These are phyloP conservation scores for Phytophthora tentaculata DNA, from an alignment of 352 stramenopile genomes.

Conservation along the genomic window DNA sequence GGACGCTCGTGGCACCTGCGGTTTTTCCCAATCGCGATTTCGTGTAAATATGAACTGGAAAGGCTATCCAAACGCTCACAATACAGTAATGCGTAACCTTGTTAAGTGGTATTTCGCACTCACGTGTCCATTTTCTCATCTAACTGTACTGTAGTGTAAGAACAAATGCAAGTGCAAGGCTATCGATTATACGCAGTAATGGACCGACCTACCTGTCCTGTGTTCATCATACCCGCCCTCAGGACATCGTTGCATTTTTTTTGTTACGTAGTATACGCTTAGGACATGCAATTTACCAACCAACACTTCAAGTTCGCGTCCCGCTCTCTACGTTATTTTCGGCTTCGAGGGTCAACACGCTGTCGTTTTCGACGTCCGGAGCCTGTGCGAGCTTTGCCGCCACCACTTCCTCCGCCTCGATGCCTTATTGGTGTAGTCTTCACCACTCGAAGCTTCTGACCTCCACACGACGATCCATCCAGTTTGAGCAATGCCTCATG, in stretches of 20 bases:
- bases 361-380: conserved; percentile 74
- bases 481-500: conserved; percentile 50
- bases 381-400: conserved; percentile 34
- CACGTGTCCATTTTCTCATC: too few relatives aligned
- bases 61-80: neutral
- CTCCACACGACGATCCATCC: conserved; percentile 59
- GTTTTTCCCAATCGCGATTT: conserved; percentile 95
- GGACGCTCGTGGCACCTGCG: conserved; percentile 93
- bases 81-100: conserved; percentile 13
- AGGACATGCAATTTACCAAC: neutral
- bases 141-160: too few relatives aligned
- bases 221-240: too few relatives aligned
- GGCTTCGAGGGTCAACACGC: conserved; percentile 57
- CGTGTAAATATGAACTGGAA: too few relatives aligned
- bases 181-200: too few relatives aligned
- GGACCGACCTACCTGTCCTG: too few relatives aligned
- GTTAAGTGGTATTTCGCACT: too few relatives aligned
- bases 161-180: too few relatives aligned
- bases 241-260: too few relatives aligned
- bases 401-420: conserved; percentile 25
- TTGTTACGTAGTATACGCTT: too few relatives aligned
- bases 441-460: conserved; percentile 54
- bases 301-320: neutral
- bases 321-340: conserved; percentile 39
- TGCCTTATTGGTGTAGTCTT: conserved; percentile 27